Conservation (phyloP, 1,284 basidiomycete genomes). For the Tilletia caries region DNA sequence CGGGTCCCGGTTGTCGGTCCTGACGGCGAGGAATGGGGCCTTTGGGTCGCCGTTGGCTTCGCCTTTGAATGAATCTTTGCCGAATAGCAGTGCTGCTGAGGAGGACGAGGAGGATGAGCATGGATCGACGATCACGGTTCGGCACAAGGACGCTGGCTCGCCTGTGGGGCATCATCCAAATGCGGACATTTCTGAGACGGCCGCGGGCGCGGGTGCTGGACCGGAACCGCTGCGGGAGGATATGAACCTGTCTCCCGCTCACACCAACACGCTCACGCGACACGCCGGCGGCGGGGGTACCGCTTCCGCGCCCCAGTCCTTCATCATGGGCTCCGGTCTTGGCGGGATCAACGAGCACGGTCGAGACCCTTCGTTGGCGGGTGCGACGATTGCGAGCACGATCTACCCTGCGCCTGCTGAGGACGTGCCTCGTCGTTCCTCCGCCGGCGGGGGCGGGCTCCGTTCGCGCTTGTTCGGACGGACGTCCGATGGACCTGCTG, state of each 20-base stretch:
- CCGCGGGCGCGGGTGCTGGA: background rate
- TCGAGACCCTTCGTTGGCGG: no score
- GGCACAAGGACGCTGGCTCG: background rate
- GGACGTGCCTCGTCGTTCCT: no score
- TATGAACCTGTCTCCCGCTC: no score
- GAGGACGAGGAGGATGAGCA: conserved; percentile 21
- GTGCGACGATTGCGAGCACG: no score
- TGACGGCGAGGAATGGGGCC: conserved; percentile 25
- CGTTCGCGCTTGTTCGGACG: conserved; percentile 1
- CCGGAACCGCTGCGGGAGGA: no score
- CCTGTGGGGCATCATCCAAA: background rate
- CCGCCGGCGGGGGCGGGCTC: background rate
- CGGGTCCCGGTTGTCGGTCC: conserved; percentile 12
- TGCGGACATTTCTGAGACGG: background rate
- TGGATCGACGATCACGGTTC: conserved; percentile 30
- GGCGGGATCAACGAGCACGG: no score
- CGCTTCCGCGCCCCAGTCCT: conserved; percentile 3
- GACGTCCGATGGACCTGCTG: background rate
- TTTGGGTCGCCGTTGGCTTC: background rate
- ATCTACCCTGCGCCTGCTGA: no score
- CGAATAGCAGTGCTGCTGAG: background rate
- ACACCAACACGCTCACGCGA: background rate
- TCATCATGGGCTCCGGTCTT: no score
- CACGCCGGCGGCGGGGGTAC: background rate
- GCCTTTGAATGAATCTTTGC: no score